Conservation (phyloP, 164 flowering plant genomes). For the Brasenia schreberi region DNA sequence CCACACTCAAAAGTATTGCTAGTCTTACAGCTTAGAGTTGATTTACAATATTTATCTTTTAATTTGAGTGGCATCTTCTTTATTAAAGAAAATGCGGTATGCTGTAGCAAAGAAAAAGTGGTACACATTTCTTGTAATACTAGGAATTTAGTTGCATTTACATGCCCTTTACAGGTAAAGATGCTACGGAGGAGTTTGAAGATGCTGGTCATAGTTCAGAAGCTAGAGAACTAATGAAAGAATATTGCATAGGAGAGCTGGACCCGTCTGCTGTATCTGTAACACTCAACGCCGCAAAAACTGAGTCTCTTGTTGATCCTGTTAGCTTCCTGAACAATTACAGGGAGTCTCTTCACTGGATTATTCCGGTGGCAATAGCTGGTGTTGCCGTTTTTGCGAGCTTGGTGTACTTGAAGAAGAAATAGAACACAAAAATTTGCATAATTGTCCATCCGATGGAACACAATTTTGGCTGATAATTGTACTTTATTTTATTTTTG, state of each 20-base stretch:
- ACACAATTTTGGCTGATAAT: no score
- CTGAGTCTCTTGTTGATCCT: conserved; percentile 3
- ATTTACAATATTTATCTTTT: no score
- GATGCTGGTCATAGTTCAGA: conserved; percentile 86
- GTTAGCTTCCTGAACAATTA: conserved; percentile 20
- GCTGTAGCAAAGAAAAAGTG: no score
- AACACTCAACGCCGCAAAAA: conserved; percentile 18
- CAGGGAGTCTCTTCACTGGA: conserved; percentile 52
- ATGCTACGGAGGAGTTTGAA: conserved; percentile 87
- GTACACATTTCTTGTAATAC: no score
- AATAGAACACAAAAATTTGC: conserved; percentile 10
- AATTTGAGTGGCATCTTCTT: no score
- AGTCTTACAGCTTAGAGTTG: no score
- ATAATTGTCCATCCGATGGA: neutral
- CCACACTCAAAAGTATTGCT: no score
- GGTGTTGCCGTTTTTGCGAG: conserved; percentile 46
- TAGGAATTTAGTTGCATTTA: no score
- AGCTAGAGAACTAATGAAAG: conserved; percentile 62
- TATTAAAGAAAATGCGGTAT: no score
- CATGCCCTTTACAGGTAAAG: conserved; percentile 64
- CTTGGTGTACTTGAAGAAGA: conserved; percentile 40
- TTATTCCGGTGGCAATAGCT: conserved; percentile 40
- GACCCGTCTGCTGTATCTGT: conserved; percentile 47
- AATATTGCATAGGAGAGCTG: conserved; percentile 73
- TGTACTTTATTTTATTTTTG: no score